Percentiles rank a stretch among this genome's conserved stretches.
These are phyloP conservation scores for Barnettozyma pratensis DNA, from an alignment of 805 yeast species.

Conservation along the genomic window DNA sequence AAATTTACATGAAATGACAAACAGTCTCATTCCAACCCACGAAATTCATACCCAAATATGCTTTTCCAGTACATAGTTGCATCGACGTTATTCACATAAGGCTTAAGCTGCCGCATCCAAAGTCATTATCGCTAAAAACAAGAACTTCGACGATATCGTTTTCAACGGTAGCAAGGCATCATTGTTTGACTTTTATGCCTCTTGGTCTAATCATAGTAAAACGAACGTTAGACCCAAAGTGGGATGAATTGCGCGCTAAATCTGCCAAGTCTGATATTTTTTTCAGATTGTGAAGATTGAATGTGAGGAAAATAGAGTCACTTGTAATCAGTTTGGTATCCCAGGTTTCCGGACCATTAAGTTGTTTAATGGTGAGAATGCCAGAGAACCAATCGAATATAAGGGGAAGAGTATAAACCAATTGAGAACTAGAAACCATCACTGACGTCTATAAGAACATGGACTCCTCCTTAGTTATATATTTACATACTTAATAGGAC, in stretches of 20 bases:
- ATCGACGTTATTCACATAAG: not conserved
- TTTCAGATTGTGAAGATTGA: conserved; percentile 80
- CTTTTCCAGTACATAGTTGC: conserved; percentile 1
- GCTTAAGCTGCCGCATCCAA: not conserved
- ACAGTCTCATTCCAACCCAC: no score
- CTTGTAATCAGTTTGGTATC: conserved; percentile 57
- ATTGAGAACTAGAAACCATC: no score
- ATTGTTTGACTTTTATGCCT: conserved; percentile 86
- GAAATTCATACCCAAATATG: no score
- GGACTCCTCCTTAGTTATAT: no score
- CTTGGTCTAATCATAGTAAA: conserved; percentile 97
- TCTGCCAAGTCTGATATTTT: conserved; percentile 53
- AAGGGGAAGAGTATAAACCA: conserved; percentile 51
- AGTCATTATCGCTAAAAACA: conserved; percentile 40
- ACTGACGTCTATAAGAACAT: no score
- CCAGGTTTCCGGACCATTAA: conserved; percentile 90
- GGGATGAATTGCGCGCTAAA: conserved; percentile 74
- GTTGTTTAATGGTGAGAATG: conserved; percentile 73
- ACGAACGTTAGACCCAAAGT: conserved; percentile 79
- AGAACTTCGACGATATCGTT: conserved; percentile 50
- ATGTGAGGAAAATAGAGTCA: conserved; percentile 84
- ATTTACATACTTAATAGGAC: no score
- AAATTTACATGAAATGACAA: no score
- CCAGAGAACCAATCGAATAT: no score
- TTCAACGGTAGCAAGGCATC: conserved; percentile 62